Evolutionary conservation across 1,284 basidiomycete genomes (phyloP).

Genomic region (Inonotus obliquus): DNA sequence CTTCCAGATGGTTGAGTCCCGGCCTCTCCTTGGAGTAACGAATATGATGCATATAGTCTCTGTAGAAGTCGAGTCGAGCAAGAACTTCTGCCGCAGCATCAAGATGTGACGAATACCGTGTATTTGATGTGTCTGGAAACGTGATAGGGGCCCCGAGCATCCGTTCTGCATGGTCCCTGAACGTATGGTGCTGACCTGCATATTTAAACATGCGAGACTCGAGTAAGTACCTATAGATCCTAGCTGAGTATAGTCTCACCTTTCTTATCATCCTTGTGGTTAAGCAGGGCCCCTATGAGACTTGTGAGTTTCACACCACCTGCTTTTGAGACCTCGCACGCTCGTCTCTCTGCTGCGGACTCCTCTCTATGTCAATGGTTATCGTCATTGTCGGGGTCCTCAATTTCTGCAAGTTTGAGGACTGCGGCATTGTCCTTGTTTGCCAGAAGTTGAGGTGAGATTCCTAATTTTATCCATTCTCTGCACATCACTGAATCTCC

Average conservation of each 20-base stretch:
- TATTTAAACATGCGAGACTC: slow-evolving; percentile 84
- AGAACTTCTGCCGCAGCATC: too few relatives aligned
- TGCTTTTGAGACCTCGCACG: slow-evolving; percentile 21
- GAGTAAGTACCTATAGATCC: slow-evolving; percentile 87
- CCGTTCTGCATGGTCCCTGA: too few relatives aligned
- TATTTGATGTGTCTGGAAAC: slow-evolving; percentile 30
- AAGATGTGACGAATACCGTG: slow-evolving; percentile 29
- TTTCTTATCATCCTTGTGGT: slow-evolving; percentile 35
- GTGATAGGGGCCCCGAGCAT: too few relatives aligned
- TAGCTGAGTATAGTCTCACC: too few relatives aligned
- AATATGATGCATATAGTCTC: too few relatives aligned
- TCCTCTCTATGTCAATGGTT: background rate
- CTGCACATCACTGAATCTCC: slow-evolving; percentile 26
- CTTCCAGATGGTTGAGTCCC: too few relatives aligned
- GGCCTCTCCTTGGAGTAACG: too few relatives aligned
- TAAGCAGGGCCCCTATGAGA: slow-evolving; percentile 30
- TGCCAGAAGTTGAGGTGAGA: background rate
- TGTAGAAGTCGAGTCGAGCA: too few relatives aligned
- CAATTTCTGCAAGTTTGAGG: background rate
- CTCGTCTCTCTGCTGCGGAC: slow-evolving; percentile 23
- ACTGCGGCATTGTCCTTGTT: too few relatives aligned
- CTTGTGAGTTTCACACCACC: slow-evolving; percentile 29
- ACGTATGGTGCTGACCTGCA: too few relatives aligned
- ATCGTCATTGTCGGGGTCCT: background rate
- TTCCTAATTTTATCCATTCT: slow-evolving; percentile 21